Percentiles rank a stretch among this genome's conserved stretches.
These are phyloP conservation scores for Moesziomyces sp. DNA, from an alignment of 1,284 basidiomycete genomes.

Conservation along the genomic window DNA sequence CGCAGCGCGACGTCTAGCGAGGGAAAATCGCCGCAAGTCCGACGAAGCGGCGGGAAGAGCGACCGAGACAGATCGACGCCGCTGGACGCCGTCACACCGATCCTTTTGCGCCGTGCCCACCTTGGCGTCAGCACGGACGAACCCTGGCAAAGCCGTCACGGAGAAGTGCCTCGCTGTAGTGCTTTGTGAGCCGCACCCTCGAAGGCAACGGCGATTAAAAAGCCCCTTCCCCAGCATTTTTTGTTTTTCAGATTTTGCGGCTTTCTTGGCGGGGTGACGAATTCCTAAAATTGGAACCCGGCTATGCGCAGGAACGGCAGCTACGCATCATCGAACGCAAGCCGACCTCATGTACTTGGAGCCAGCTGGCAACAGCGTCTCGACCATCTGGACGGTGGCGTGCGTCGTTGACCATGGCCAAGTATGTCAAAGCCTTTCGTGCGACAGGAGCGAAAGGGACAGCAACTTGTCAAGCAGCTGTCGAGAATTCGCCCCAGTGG, in stretches of 20 bases:
- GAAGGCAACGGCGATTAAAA: background rate
- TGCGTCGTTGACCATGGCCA: too few relatives aligned
- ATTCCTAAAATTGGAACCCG: conserved; percentile 3
- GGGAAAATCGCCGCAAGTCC: conserved; percentile 29
- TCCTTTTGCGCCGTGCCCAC: too few relatives aligned
- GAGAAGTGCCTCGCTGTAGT: too few relatives aligned
- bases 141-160: too few relatives aligned
- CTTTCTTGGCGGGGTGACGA: background rate
- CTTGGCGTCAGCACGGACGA: too few relatives aligned
- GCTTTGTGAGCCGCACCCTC: too few relatives aligned
- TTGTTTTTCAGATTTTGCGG: background rate
- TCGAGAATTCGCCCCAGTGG: too few relatives aligned
- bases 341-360: background rate
- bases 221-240: background rate
- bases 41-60: conserved; percentile 2
- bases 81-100: too few relatives aligned
- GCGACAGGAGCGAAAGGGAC: too few relatives aligned
- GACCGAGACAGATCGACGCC: background rate
- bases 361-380: background rate
- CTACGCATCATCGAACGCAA: conserved; percentile 8
- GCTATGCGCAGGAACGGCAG: conserved; percentile 3
- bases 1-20: background rate
- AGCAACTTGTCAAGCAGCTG: too few relatives aligned
- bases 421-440: too few relatives aligned
- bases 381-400: too few relatives aligned